Conservation (phyloP, 106 monocot genomes). For the Dioscorea zingiberensis region DNA sequence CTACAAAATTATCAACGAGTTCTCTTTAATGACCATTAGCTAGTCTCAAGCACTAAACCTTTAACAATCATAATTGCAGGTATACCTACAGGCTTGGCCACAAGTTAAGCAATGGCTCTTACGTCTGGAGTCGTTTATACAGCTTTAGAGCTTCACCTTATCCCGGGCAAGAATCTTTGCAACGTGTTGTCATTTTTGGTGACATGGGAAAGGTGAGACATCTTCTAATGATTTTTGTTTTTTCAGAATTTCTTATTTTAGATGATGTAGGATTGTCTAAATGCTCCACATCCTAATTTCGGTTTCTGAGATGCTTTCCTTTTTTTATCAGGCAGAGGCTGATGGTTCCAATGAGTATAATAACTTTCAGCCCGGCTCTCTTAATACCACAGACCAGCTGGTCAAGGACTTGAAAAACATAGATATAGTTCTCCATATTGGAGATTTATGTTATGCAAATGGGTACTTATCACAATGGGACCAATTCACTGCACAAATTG, state of each 20-base stretch:
- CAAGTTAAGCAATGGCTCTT: slow-evolving; percentile 46
- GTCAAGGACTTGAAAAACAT: slow-evolving; percentile 69
- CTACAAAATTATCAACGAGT: no score
- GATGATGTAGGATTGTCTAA: no score
- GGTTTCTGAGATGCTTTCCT: no score
- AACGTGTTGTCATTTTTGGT: slow-evolving; percentile 72
- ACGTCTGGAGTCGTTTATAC: slow-evolving; percentile 59
- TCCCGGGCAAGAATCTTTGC: slow-evolving; percentile 86
- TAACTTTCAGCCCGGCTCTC: slow-evolving; percentile 64
- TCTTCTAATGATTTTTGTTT: background rate
- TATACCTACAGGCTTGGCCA: slow-evolving; percentile 66
- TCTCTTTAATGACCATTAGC: no score
- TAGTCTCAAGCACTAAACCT: no score
- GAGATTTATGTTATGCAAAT: slow-evolving; percentile 89
- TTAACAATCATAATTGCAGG: slow-evolving; percentile 22
- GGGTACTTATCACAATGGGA: slow-evolving; percentile 98
- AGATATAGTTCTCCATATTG: slow-evolving; percentile 84
- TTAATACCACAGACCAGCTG: slow-evolving; percentile 80
- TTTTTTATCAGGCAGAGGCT: slow-evolving; percentile 57
- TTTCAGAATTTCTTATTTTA: no score
- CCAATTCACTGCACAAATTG: slow-evolving; percentile 88
- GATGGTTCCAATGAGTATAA: slow-evolving; percentile 92
- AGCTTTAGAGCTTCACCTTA: slow-evolving; percentile 75
- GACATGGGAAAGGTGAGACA: slow-evolving; percentile 82
- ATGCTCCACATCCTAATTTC: no score